A percentile compares a stretch with the other conserved stretches of the same genome.
phyloP scores from a whole-genome alignment of 2,329 filamentous ascomycete genomes.

The Monilinia fructicola region DNA sequence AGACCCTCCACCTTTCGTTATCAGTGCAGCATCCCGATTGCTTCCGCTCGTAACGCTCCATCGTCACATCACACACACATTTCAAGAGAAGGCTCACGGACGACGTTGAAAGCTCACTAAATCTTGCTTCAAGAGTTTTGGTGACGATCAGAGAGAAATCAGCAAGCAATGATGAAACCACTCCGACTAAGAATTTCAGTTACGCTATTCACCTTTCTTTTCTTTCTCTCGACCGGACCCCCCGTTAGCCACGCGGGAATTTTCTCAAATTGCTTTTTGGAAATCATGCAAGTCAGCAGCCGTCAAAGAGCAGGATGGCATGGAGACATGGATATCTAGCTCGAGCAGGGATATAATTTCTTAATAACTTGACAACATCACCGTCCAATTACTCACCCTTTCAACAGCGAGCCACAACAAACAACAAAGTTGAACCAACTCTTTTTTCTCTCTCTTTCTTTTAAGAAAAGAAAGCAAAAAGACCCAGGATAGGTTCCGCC shows the following conservation, averaged over 20 bases:
- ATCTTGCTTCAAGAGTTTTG: background rate
- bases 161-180: background rate
- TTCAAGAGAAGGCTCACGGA: background rate
- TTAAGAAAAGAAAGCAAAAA: background rate
- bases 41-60: background rate
- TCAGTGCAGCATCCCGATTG: conserved; percentile 15
- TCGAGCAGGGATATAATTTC: background rate
- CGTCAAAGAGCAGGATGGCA: conserved; percentile 1
- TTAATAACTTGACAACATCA: background rate
- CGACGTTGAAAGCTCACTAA: too few species aligned
- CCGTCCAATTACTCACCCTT: background rate
- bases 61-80: background rate
- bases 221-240: background rate
- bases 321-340: conserved; percentile 3
- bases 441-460: too few species aligned
- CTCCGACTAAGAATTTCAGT: background rate
- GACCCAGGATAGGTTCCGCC: background rate
- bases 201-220: background rate
- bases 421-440: background rate
- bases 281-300: conserved; percentile 20
- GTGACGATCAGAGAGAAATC: too few species aligned
- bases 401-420: background rate
- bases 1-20: conserved; percentile 5
- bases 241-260: conserved; percentile 2
- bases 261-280: conserved; percentile 1